Base-by-base conservation (phyloP, 768 basidiomycete genomes). In the Panellus pusillus region DNA sequence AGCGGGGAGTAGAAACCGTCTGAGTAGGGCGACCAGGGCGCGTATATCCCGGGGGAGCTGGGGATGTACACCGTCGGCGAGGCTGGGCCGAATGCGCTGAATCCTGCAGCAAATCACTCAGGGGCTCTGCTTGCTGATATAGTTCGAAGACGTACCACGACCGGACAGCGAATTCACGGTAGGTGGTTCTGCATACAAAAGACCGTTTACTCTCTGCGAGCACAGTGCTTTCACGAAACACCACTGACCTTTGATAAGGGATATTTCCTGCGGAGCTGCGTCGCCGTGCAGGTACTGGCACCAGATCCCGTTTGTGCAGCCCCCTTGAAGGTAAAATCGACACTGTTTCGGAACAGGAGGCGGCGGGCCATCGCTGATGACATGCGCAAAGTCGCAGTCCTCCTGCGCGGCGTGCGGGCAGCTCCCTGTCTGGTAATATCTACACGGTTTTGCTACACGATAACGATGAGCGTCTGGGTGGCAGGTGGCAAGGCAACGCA, bases 301-400 rank as follows among this genome's bases (percentile, higher is more conserved):
- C 58, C 58, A 60, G n/a, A 60, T 55, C 14, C 58, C 58, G 13
- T 55, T 60, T 29, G 54, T 60, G 35, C 54, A 60, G 37, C 45
- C 56, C 14, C 58, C 58, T 32, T 56, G 58, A 0, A 55, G 47
- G 27, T 55, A 60, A 31, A 56, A 60, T 4, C 54, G 50, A 19
- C 58, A 56, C 28, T 55, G 58, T 31, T 60, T 60, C 18, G 54
- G 54, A 18, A 41, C 19, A 14, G 49, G 44, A 9, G 36, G 28
- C 45, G 50, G 18, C 37, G 50, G 35, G 20, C 36, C 43, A 39
- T 60, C 58, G 17, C 50, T 50, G 47, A 31, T 55, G 7, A 60
- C 54, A 17, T 60, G 58, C 43, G 58, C 58, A 44, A 60, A 60
- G 47, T 60, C 54, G 51, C 58, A 60, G 44, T 60, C 58, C 19